These are phyloP conservation scores for Madurella fahalii DNA, from an alignment of 2,329 filamentous ascomycete species.

Conservation along the genomic window DNA sequence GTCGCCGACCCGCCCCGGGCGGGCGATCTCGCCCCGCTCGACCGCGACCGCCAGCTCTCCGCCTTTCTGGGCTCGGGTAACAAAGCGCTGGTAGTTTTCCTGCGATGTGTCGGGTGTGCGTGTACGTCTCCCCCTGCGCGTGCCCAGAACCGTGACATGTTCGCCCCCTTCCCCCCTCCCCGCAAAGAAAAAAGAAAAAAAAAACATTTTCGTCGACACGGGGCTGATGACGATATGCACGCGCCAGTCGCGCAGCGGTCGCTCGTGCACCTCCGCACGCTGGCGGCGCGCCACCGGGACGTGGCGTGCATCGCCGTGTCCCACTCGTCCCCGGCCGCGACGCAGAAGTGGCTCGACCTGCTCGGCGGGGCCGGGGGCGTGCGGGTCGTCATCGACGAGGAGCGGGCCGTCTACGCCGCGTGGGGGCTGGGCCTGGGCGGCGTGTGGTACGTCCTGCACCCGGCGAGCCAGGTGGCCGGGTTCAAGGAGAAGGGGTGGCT, in stretches of 20 bases:
- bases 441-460: slow-evolving; percentile 52
- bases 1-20: slow-evolving; percentile 43
- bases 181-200: too few relatives aligned
- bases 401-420: slow-evolving; percentile 53
- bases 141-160: not conserved
- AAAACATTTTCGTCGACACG: too few relatives aligned
- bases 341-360: slow-evolving; percentile 53
- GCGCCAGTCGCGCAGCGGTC: slow-evolving; percentile 55
- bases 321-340: slow-evolving; percentile 54
- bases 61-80: slow-evolving; percentile 39
- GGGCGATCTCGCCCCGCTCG: slow-evolving; percentile 46
- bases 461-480: slow-evolving; percentile 47
- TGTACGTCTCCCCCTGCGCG: slow-evolving; percentile 38
- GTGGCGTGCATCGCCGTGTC: slow-evolving; percentile 56
- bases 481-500: slow-evolving; percentile 55
- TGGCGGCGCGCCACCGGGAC: slow-evolving; percentile 48
- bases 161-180: not conserved
- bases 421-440: slow-evolving; percentile 54
- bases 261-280: slow-evolving; percentile 51
- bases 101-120: slow-evolving; percentile 53
- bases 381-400: slow-evolving; percentile 52
- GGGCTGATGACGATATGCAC: too few relatives aligned
- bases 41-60: slow-evolving; percentile 41
- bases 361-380: slow-evolving; percentile 56
- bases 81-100: slow-evolving; percentile 46